A percentile compares a stretch with the other conserved stretches of the same genome.
These are phyloP conservation scores for Plantago elongata DNA, from an alignment of 257 asterid genomes.

Conservation along the genomic window DNA sequence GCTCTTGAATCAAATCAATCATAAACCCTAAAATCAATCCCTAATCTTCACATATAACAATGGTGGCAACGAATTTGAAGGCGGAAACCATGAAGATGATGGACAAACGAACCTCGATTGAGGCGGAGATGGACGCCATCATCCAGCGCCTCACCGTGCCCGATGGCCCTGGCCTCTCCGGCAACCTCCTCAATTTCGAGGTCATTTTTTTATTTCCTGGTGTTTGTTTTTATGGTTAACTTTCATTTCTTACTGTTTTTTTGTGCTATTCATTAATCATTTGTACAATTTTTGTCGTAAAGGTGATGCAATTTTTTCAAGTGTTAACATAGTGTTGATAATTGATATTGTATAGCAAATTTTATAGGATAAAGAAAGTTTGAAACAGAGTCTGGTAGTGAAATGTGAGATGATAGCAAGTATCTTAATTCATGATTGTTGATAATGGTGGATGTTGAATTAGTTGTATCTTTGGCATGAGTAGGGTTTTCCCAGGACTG, in stretches of 20 bases:
- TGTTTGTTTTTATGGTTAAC: neutral
- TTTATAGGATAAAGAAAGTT: too few relatives aligned
- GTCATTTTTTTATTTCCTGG: conserved; percentile 11
- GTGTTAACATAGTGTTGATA: too few relatives aligned
- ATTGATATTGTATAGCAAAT: too few relatives aligned
- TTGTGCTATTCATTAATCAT: too few relatives aligned
- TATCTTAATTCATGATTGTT: neutral
- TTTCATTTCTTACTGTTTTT: too few relatives aligned
- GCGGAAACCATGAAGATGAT: conserved; percentile 73
- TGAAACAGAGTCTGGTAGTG: too few relatives aligned
- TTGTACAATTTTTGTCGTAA: too few relatives aligned
- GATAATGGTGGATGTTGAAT: neutral
- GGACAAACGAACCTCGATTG: conserved; percentile 64
- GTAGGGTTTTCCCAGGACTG: conserved; percentile 95
- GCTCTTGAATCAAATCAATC: neutral
- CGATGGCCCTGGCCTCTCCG: conserved; percentile 88
- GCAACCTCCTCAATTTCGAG: conserved; percentile 78
- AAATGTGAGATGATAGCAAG: too few relatives aligned
- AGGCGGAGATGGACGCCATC: conserved; percentile 72
- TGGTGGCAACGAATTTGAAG: conserved; percentile 87
- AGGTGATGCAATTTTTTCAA: too few relatives aligned
- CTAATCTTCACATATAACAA: conserved; percentile 18
- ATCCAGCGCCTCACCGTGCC: conserved; percentile 74
- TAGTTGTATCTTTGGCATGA: conserved; percentile 9
- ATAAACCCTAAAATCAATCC: conserved; percentile 26